These are phyloP conservation scores for Gracilaria domingensis DNA, from an alignment of 23 red algal genomes.

Conservation along the genomic window DNA sequence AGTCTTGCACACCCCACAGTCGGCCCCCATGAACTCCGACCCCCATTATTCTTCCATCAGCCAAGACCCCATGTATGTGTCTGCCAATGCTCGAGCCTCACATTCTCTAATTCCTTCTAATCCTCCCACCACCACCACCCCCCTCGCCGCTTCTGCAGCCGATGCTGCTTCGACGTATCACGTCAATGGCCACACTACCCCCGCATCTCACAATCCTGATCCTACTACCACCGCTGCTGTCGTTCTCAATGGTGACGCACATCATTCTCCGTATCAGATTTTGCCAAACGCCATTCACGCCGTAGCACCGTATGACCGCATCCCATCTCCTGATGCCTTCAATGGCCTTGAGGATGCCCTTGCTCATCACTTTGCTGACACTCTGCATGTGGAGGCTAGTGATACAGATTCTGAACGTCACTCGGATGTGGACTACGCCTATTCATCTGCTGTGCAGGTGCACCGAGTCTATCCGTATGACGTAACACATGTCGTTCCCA, in stretches of 20 bases:
- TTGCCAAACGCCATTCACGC: constrained; percentile 27
- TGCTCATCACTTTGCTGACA: constrained; percentile 39
- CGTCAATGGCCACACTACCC: neutral
- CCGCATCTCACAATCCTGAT: constrained; percentile 1
- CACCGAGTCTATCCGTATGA: constrained; percentile 30
- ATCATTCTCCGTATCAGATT: constrained; percentile 3
- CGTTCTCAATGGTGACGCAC: constrained; percentile 13
- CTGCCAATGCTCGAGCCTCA: neutral
- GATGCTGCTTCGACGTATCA: neutral
- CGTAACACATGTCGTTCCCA: constrained; percentile 2
- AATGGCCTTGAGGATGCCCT: constrained; percentile 10
- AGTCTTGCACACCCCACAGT: neutral
- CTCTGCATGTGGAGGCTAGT: constrained; percentile 42
- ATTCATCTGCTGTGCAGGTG: neutral
- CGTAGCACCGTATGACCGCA: constrained; percentile 7
- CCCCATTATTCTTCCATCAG: neutral
- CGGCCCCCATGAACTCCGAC: constrained; percentile 17
- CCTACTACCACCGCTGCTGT: neutral
- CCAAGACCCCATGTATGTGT: neutral
- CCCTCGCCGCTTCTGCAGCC: neutral
- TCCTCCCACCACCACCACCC: constrained; percentile 1
- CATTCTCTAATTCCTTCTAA: constrained; percentile 3
- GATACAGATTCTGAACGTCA: constrained; percentile 68
- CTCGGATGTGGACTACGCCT: constrained; percentile 51
- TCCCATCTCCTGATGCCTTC: constrained; percentile 19